These are phyloP conservation scores for Spinacia oleracea DNA, from an alignment of 179 eudicot species.

Conservation along the genomic window DNA sequence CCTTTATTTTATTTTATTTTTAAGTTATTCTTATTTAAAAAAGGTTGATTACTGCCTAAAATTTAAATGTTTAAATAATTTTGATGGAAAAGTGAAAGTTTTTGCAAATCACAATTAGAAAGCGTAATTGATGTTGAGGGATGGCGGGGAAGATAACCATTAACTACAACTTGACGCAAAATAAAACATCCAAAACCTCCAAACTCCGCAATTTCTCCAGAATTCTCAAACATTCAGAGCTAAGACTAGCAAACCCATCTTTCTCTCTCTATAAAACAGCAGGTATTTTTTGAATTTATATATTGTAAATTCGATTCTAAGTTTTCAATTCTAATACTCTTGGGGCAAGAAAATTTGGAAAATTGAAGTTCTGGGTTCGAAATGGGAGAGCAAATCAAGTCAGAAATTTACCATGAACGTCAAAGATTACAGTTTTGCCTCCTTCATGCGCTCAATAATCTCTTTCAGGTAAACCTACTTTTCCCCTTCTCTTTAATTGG, in stretches of 20 bases:
- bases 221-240: not conserved
- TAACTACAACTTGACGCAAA: not conserved
- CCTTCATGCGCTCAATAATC: slow-evolving; percentile 76
- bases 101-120: not conserved
- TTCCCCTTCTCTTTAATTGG: slow-evolving; percentile 6
- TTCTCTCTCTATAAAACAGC: not conserved
- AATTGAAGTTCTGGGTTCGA: slow-evolving; percentile 8
- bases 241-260: not conserved
- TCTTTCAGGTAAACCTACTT: slow-evolving; percentile 58
- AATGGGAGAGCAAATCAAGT: slow-evolving; percentile 32
- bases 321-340: not conserved
- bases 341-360: not conserved
- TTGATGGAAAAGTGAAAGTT: not conserved
- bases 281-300: not conserved
- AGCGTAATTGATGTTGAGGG: not conserved
- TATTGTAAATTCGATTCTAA: not conserved
- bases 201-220: not conserved
- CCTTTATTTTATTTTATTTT: no score
- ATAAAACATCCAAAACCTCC: not conserved
- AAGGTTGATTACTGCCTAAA: no score
- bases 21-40: no score
- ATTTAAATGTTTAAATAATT: no score
- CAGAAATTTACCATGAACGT: slow-evolving; percentile 69
- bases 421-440: slow-evolving; percentile 75
- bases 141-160: slow-evolving; percentile 4